Evolutionary conservation across 768 basidiomycete genomes (phyloP).

Genomic region (Leucosporidium creatinivorum): DNA sequence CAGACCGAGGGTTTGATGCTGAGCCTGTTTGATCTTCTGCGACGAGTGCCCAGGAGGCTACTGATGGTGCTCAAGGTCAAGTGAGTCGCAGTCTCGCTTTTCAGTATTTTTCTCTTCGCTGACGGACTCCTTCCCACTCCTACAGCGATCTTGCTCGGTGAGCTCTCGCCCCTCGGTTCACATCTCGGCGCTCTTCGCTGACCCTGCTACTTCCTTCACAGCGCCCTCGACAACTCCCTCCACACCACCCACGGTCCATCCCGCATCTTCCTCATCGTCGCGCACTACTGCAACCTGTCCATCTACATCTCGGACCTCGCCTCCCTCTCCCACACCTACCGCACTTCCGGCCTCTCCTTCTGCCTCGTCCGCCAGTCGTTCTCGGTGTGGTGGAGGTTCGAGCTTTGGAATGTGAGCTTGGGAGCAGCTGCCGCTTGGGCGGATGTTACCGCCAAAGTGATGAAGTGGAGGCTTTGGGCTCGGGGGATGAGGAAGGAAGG

Average conservation of each 20-base stretch:
- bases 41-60: slow-evolving; percentile 65
- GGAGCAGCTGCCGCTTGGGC: slow-evolving; percentile 5
- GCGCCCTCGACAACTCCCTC: slow-evolving; percentile 49
- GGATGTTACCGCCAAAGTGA: slow-evolving; percentile 37
- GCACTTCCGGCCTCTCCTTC: background rate
- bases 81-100: slow-evolving; percentile 13
- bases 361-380: background rate
- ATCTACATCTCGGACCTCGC: slow-evolving; percentile 44
- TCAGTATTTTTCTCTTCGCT: background rate
- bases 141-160: slow-evolving; percentile 64
- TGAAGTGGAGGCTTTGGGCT: slow-evolving; percentile 39
- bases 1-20: slow-evolving; percentile 71
- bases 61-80: slow-evolving; percentile 55
- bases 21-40: slow-evolving; percentile 78
- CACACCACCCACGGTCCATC: slow-evolving; percentile 68
- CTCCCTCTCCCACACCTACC: background rate
- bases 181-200: background rate
- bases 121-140: background rate
- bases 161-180: slow-evolving; percentile 18
- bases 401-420: slow-evolving; percentile 20
- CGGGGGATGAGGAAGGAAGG: slow-evolving; percentile 38
- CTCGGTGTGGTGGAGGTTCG: slow-evolving; percentile 37
- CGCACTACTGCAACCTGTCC: slow-evolving; percentile 51
- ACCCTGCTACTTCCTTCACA: background rate
- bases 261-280: slow-evolving; percentile 84